Evolutionary conservation across 2,329 filamentous ascomycete species (phyloP), one percentile per base, ranked within the genome.

Genomic region (Venturia nashicola): DNA sequence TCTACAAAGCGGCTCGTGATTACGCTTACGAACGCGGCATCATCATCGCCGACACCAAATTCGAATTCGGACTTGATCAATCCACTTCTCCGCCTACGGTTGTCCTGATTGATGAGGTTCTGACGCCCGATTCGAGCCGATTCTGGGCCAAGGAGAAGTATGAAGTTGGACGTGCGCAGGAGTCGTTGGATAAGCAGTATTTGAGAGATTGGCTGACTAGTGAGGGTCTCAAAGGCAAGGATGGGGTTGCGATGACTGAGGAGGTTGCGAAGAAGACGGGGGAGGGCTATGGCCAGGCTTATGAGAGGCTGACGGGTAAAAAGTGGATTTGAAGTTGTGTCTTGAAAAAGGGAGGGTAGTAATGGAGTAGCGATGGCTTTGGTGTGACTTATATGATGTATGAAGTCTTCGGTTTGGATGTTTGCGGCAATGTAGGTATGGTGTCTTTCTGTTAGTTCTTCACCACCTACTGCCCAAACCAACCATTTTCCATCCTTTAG

Each of bases 101-200:
- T 8, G 83, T 91, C 43, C 79, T 93, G 61, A 85, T 91, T 5
- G 91, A 96, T 71, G 91, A 96, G 77, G 90, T 95, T 27, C 78
- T 96, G 66, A 95, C 91, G 8, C 91, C 91, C 2, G 79, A 81
- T 67, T 78, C 74, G 68, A 93, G 88, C 61, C 84, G 92, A 18
- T 96, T 96, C 81, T 97, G 93, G 92, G 86, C 86, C 0, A 84
- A 82, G 67, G 85, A 85, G 54, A 80, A 80, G 57, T 95, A 93
- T 72, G 82, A 86, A 72, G 76, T 89, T 20, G 91, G 92, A 1
- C 81, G 80, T 66, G 82, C 88, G 64, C 91, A 95, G 78, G 82
- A 87, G 63, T 94, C 89, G 76, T 94, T 93, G 69, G 92, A 97
- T 73, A 97, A 97, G 81, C 71, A 80, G 70, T 79, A 74, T 70